Base-by-base conservation (phyloP, 164 flowering plant genomes). In the grape (Vitis vinifera) region DNA sequence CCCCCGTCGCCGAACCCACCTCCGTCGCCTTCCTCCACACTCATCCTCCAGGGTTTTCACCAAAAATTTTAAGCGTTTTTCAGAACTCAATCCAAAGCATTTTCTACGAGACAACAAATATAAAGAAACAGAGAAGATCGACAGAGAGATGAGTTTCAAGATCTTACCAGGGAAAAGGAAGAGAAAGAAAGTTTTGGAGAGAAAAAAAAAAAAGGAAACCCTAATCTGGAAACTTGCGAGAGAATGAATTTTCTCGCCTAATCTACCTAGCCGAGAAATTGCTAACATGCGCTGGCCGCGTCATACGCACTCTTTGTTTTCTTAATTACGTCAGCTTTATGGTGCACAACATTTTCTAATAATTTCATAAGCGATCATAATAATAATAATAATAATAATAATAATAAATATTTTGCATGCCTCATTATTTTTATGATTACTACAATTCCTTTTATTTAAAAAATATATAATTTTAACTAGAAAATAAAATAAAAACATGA, bases 1-100 rank as follows among this genome's bases (percentile, higher is more conserved):
- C 76, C 83, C 1, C 76, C 77, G 16, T 73, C 81, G 0, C 79
- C 81, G 29, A 70, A 78, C 48, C 72, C 44, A 37, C 44, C 83
- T 8, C 78, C 83, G n/a, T 82, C 88, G 9, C 78, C 85, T 51
- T 78, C 88, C 14, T 85, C 90, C 90, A 86, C 51, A 17, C 63
- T 31, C 64, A 11, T 59, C n/a, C 55, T 55, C 55, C 2, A 31
- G 55, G 27, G 30, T 16, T 13, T 67, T 37, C 44, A 37, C 44
- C 44, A 37, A 37, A 37, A 3, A 37, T 29, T 12, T 17, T 5
- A 56, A 53, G 27, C 16, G 19, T 31, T 14, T 8, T 30, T 53
- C 56, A 68, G 57, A 51, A 58, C 49, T 49, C 64, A 50, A 51
- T 59, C 16, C 10, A 13, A 27, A 30, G 29, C 57, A 47, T 23